A percentile compares a stretch with the other conserved stretches of the same genome.
Conservation (phyloP, 73 alveolate species). For the Loxodes magnus region DNA sequence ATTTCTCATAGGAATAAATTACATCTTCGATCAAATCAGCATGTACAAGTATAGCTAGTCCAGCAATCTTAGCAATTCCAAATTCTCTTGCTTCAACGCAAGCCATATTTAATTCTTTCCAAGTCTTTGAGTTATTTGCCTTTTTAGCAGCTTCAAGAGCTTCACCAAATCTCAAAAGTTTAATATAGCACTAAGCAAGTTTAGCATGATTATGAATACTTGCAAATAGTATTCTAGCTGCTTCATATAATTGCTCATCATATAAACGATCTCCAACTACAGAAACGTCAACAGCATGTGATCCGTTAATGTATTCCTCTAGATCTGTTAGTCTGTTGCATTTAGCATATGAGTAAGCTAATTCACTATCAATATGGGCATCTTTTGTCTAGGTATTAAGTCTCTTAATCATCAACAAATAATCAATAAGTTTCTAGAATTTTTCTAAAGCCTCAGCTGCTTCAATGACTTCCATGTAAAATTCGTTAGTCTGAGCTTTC, state of each 20-base stretch:
- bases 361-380: conserved; percentile 79
- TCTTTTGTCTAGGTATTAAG: conserved; percentile 47
- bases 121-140: conserved; percentile 91
- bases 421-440: conserved; percentile 76
- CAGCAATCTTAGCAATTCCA: conserved; percentile 91
- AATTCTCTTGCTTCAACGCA: conserved; percentile 96
- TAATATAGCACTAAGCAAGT: conserved; percentile 86
- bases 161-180: conserved; percentile 77
- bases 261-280: conserved; percentile 93
- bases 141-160: conserved; percentile 97
- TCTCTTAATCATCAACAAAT: conserved; percentile 81
- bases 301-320: conserved; percentile 78
- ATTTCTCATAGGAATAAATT: conserved; percentile 89
- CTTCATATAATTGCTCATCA: conserved; percentile 83
- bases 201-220: conserved; percentile 84
- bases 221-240: conserved; percentile 88
- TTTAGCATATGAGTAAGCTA: conserved; percentile 86
- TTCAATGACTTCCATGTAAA: conserved; percentile 68
- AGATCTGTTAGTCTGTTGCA: conserved; percentile 81
- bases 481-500: conserved; percentile 83
- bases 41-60: conserved; percentile 81
- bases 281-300: conserved; percentile 82
- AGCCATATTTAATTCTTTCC: conserved; percentile 98
- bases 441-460: conserved; percentile 77
- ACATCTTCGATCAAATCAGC: conserved; percentile 95